Evolutionary conservation across 305 asterid species (phyloP), one percentile per base, ranked within the genome.

Genomic region (Fraxinus ornus): DNA sequence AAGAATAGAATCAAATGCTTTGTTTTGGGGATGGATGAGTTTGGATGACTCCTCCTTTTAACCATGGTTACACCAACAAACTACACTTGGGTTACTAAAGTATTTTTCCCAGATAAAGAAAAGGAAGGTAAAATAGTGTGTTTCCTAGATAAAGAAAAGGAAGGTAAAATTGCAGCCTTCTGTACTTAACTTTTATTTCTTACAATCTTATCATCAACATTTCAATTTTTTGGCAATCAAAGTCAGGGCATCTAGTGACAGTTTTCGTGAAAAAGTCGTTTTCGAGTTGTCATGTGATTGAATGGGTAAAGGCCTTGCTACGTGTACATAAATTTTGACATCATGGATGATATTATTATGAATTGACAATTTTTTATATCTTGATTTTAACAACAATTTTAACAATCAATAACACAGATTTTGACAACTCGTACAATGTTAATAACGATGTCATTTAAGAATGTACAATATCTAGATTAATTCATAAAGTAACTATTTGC

Each of bases 1-100:
- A 71, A 73, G 89, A 86, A 87, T 84, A 81, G 93, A 83, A 88
- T 86, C 90, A 75, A 88, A 90, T 90, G 85, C 91, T 86, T 82
- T 83, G 82, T 4, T 49, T 49, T 49, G 60, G 21, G 52, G 4
- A 44, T 44, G 52, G 52, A 10, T 10, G 60, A 4, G 60, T 3
- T 49, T 15, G 7, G 64, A 52, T 52, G 64, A 52, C 22, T 17
- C 24, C 8, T 52, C 5, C 33, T 66, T 78, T 76, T 55, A 10
- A 19, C 81, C 73, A 35, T 57, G 75, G 52, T 57, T 57, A n/a
- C 22, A 52, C 3, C 9, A 52, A 21, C 22, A 1, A 52, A 52
- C 64, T n/a, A 4, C 64, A 52, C 64, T 52, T 52, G 64, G 64
- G 24, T 52, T n/a, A 10, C 15, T 13, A 13, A 15, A 49, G 60